Evolutionary conservation across 2,329 filamentous ascomycete species (phyloP).

Genomic region (Monascus ruber): DNA sequence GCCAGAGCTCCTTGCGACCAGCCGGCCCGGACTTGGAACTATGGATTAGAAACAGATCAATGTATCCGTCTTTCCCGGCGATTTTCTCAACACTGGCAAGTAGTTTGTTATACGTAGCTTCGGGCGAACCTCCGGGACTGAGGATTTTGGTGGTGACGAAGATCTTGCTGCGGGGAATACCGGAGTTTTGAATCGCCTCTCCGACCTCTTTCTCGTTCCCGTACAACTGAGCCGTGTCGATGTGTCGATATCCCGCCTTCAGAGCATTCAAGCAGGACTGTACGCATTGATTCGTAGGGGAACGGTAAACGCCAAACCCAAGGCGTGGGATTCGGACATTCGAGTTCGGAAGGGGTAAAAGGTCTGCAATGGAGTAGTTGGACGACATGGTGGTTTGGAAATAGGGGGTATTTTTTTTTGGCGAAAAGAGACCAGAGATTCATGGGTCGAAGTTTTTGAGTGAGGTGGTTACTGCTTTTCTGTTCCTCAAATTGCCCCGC

Average conservation of each 20-base stretch:
- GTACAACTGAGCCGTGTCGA: constrained; percentile 56
- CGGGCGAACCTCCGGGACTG: constrained; percentile 39
- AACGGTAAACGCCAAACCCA: constrained; percentile 61
- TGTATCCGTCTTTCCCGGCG: constrained; percentile 48
- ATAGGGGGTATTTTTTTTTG: not conserved
- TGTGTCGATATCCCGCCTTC: constrained; percentile 41
- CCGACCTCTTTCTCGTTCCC: constrained; percentile 58
- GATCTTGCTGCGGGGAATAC: constrained; percentile 42
- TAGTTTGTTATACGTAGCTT: constrained; percentile 48
- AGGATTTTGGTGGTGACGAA: constrained; percentile 64
- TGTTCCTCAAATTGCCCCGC: constrained; percentile 5
- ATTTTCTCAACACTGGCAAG: constrained; percentile 54
- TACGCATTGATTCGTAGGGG: constrained; percentile 43
- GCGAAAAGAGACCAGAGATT: not conserved
- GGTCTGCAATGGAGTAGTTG: constrained; percentile 36
- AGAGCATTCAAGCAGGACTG: constrained; percentile 48
- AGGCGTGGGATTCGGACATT: constrained; percentile 49
- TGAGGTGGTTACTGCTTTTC: constrained; percentile 1
- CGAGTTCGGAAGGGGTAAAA: constrained; percentile 40
- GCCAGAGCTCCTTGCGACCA: constrained; percentile 52
- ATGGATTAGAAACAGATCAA: constrained; percentile 63
- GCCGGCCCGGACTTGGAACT: constrained; percentile 45
- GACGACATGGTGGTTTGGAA: constrained; percentile 16
- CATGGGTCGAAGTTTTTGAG: not conserved
- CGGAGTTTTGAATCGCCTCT: constrained; percentile 47